Base-by-base conservation (phyloP, 768 basidiomycete genomes). In the Vishniacozyma victoriae region DNA sequence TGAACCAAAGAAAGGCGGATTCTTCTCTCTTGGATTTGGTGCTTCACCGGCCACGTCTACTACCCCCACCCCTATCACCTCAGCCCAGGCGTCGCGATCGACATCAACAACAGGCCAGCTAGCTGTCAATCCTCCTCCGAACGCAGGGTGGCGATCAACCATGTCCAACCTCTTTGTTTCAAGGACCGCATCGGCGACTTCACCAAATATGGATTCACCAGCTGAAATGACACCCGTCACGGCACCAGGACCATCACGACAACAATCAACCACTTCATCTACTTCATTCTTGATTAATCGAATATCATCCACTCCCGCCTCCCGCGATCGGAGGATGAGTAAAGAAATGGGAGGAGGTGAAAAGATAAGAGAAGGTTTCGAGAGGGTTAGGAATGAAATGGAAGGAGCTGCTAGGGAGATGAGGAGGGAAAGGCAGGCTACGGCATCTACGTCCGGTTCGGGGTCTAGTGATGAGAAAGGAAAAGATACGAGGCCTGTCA, bases 371-470 rank as follows among this genome's bases (percentile, higher is more conserved):
- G 66, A 64, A 46, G 67, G 67, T 1, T 71, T 71, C 40, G 60
- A 68, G 39, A 36, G 64, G 26, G 66, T 71, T 13, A 48, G 60
- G 26, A 52, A 55, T 15, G 67, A 68, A 49, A 71, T 68, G 64
- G 65, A 64, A 36, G 48, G 49, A 22, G 62, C 60, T 4, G 68
- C 68, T 11, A 51, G 63, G 19, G 68, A 70, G 45, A 64, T 71
- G 62, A 35, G 66, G 35, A 29, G 62, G 33, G 64, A 69, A 33
- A 42, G 50, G 41, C 48, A 47, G 35, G 43, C 31, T n/a, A 31
- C 19, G 37, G 48, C 38, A 35, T 42, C 13, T n/a, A n/a, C 31
- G 16, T 25, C 37, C 18, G 31, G 18, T 23, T 18, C 22, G 12
- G 36, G 23, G 1, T 42, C 52, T 26, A 39, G 0, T 14, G 50